Conservation (phyloP, 192 early-diverging fungal genomes). For the Blastocladiella britannica region DNA sequence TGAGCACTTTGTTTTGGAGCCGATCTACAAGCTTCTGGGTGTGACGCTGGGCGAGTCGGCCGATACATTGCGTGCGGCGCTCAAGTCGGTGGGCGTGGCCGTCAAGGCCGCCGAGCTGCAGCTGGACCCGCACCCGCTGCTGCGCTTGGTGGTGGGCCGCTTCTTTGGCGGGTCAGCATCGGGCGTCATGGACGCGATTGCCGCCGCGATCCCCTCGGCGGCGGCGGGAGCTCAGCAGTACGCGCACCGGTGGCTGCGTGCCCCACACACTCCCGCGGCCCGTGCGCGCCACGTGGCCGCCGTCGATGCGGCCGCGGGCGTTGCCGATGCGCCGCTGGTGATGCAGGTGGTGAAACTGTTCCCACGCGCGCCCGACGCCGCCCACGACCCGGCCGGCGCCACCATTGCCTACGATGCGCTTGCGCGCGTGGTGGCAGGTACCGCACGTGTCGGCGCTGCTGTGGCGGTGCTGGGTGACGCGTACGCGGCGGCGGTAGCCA, state of each 20-base stretch:
- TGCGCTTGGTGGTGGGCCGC: conserved; percentile 56
- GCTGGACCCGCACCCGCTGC: conserved; percentile 67
- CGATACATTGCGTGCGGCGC: conserved; percentile 39
- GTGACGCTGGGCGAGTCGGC: conserved; percentile 32
- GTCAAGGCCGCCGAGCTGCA: conserved; percentile 54
- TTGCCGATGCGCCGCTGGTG: conserved; percentile 80
- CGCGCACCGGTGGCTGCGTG: no score
- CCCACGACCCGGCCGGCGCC: conserved; percentile 11
- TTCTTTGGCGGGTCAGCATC: conserved; percentile 80
- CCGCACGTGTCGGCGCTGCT: conserved; percentile 44
- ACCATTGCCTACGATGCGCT: conserved; percentile 76
- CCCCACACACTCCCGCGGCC: no score
- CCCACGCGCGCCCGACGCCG: conserved; percentile 66
- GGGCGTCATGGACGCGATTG: conserved; percentile 83
- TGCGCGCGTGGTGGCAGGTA: conserved; percentile 87
- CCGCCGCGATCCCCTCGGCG: conserved; percentile 44
- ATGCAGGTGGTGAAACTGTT: conserved; percentile 81
- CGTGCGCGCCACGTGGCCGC: no score
- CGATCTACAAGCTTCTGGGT: conserved; percentile 80
- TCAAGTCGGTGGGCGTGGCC: conserved; percentile 59
- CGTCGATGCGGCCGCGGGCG: conserved; percentile 40
- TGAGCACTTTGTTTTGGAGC: conserved; percentile 88
- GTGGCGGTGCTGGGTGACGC: conserved; percentile 86
- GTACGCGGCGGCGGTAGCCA: no score
- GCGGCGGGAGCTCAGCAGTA: no score